Conservation (phyloP, 768 basidiomycete species). For the Auricularia sp. region DNA sequence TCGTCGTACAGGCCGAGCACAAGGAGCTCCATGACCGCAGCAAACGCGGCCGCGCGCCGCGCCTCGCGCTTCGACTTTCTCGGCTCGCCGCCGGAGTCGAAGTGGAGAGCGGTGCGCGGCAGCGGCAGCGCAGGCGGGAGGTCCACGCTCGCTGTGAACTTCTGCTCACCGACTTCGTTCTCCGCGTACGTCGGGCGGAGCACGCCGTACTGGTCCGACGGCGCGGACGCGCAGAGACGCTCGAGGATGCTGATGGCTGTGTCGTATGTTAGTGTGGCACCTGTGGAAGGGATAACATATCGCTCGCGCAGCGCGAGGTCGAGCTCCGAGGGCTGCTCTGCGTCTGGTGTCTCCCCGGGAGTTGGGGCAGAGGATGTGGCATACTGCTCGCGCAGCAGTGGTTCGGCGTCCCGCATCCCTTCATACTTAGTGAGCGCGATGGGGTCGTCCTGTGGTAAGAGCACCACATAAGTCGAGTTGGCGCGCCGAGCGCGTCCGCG, state of each 20-base stretch:
- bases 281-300: constrained; percentile 59
- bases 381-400: constrained; percentile 44
- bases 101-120: constrained; percentile 40
- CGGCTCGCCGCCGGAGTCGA: constrained; percentile 37
- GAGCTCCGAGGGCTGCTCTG: constrained; percentile 16
- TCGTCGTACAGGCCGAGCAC: constrained; percentile 72
- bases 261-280: constrained; percentile 72
- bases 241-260: constrained; percentile 61
- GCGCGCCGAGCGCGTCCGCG: constrained; percentile 75
- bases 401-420: constrained; percentile 48
- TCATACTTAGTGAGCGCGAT: constrained; percentile 49
- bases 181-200: constrained; percentile 46
- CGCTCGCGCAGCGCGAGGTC: constrained; percentile 49
- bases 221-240: constrained; percentile 70
- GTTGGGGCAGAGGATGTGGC: constrained; percentile 21
- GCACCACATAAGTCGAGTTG: constrained; percentile 67
- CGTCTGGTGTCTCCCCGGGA: constrained; percentile 9
- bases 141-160: constrained; percentile 42
- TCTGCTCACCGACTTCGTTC: constrained; percentile 26
- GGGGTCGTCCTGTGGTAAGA: constrained; percentile 57
- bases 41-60: constrained; percentile 71
- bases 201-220: constrained; percentile 54
- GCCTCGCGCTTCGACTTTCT: constrained; percentile 69
- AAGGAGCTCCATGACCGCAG: constrained; percentile 61
- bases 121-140: constrained; percentile 63